Percentiles rank a stretch among this genome's conserved stretches.
phyloP scores from a whole-genome alignment of 2,329 filamentous ascomycete species.

The Drechslera avenae region DNA sequence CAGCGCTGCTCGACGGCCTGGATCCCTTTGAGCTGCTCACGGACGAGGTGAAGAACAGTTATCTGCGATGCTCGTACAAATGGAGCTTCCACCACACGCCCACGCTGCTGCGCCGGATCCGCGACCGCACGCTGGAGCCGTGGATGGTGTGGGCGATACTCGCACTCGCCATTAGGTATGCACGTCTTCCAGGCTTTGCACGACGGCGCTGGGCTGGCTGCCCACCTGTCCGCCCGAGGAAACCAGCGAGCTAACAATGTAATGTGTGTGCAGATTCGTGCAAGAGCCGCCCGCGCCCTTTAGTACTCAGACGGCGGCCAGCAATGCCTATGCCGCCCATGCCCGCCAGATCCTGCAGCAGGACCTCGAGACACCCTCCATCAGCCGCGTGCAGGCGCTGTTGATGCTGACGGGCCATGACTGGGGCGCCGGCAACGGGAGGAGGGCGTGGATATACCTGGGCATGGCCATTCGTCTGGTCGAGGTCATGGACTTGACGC shows the following conservation, averaged over 20 bases:
- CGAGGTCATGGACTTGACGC: conserved; percentile 49
- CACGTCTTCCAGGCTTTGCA: not conserved
- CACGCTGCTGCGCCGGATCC: conserved; percentile 46
- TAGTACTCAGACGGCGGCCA: conserved; percentile 46
- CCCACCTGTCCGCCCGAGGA: too few relatives aligned
- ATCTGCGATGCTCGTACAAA: conserved; percentile 50
- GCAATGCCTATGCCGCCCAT: conserved; percentile 50
- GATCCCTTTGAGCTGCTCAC: conserved; percentile 49
- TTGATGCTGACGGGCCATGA: conserved; percentile 54
- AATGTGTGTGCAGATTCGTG: conserved; percentile 43
- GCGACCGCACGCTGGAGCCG: conserved; percentile 45
- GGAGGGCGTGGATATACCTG: conserved; percentile 50
- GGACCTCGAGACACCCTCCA: conserved; percentile 48
- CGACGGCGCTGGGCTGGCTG: too few relatives aligned
- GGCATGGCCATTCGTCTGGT: conserved; percentile 51
- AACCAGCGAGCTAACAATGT: not conserved
- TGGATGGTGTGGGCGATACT: conserved; percentile 52
- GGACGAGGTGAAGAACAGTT: conserved; percentile 51
- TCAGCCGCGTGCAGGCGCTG: conserved; percentile 48
- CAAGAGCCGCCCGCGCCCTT: conserved; percentile 46
- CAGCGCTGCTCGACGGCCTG: conserved; percentile 38
- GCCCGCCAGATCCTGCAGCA: conserved; percentile 49
- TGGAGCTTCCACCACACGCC: conserved; percentile 52
- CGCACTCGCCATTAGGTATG: conserved; percentile 47
- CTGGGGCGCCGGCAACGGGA: conserved; percentile 53